Conservation (phyloP, 176 grass and related monocot species). For the Luzula sylvatica region DNA sequence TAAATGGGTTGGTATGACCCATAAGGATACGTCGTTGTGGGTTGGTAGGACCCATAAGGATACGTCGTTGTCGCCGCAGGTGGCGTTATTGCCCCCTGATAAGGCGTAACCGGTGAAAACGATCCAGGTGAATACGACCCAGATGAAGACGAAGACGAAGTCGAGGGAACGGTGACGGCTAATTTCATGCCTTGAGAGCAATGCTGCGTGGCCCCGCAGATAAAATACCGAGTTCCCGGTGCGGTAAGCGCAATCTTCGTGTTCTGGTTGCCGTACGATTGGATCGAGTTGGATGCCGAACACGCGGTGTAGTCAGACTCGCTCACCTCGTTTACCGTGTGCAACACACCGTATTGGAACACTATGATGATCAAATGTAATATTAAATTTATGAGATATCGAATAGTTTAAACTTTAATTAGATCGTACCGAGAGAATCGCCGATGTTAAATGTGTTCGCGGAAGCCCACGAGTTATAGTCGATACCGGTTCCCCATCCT, state of each 20-base stretch:
- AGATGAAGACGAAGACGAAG: background rate
- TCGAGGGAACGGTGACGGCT: constrained; percentile 25
- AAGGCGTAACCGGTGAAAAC: background rate
- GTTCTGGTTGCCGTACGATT: constrained; percentile 32
- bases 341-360: constrained; percentile 40
- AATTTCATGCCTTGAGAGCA: constrained; percentile 72
- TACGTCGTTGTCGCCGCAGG: background rate
- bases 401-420: no score
- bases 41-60: background rate
- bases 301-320: constrained; percentile 42
- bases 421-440: constrained; percentile 36
- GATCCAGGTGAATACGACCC: background rate
- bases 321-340: constrained; percentile 54
- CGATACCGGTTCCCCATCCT: constrained; percentile 38
- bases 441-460: constrained; percentile 30
- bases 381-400: background rate
- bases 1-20: background rate
- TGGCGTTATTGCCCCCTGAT: background rate
- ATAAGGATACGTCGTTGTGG: background rate
- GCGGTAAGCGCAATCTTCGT: constrained; percentile 37
- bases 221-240: constrained; percentile 59
- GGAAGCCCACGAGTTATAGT: constrained; percentile 46
- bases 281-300: constrained; percentile 39
- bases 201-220: constrained; percentile 45
- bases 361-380: constrained; percentile 21